Base-by-base conservation (phyloP, 306 rosid genomes). In the Sophora flavescens region DNA sequence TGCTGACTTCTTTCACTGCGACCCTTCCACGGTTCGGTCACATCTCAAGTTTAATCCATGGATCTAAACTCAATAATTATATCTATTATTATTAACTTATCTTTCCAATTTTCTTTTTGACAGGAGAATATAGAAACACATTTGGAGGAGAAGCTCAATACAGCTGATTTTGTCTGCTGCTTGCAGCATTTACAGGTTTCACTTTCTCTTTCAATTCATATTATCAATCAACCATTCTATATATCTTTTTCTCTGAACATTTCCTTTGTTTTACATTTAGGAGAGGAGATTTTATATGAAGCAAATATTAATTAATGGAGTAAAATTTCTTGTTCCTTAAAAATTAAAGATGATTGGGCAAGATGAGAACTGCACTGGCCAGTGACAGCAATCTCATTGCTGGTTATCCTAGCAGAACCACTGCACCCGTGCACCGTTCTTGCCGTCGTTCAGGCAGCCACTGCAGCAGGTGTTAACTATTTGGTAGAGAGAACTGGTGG, bases 161-260 rank as follows among this genome's bases (percentile, higher is more conserved):
- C 36, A 5, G 96, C 86, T 44, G 99, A 92, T 90, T 75, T 84
- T 75, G 97, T 95, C 75, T 95, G 97, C 90, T 95, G 99, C 84
- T 79, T 95, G 89, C 97, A 95, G 81, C 89, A 95, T 90, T 85
- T 95, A 84, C 98, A 95, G 98, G 98, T 95, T 60, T 70, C 22
- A 2, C 45, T 18, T 70, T 45, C 73, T 36, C 75, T 50, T 68
- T 68, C 9, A 14, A 47, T 35, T 22, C 2, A 8, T 32, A 11
- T 35, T 54, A 62, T 68, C 26, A 63, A 74, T 28, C 7, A 7
- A 22, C 22, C 22, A 22, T 22, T 22, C 22, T 22, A 22, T 22
- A 22, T 38, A 15, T 54, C 56, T 41, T 59, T 26, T 59, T 69
- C 16, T 67, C 39, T 67, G 48, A 5, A 5, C 22, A 22, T 17